Evolutionary conservation across 441 rosid species (phyloP).

Genomic region (Geranium incanum): DNA sequence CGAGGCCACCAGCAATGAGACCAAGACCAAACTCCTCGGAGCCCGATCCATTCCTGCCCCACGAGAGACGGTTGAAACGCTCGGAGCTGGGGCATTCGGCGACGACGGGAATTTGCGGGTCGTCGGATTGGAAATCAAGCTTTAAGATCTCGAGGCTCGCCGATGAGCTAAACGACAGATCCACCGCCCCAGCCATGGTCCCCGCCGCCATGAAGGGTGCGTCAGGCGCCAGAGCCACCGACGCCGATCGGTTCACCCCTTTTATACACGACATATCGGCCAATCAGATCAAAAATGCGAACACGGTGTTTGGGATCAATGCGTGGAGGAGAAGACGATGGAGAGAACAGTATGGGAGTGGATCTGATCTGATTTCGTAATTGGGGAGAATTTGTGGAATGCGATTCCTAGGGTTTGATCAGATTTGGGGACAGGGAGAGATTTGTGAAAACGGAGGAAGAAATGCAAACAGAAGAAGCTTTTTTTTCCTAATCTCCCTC

Average conservation of each 20-base stretch:
- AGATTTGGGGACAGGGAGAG: neutral
- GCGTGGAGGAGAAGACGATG: too few species aligned
- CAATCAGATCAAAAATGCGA: too few species aligned
- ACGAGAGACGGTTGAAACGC: slow-evolving; percentile 29
- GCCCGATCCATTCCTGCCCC: slow-evolving; percentile 73
- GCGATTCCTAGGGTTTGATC: neutral
- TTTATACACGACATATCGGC: slow-evolving; percentile 45
- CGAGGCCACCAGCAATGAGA: slow-evolving; percentile 93
- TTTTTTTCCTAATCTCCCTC: too few species aligned
- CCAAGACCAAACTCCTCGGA: slow-evolving; percentile 73
- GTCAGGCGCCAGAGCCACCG: too few species aligned
- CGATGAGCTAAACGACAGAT: too few species aligned
- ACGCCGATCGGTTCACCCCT: slow-evolving; percentile 35
- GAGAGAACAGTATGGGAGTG: neutral
- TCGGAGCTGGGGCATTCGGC: slow-evolving; percentile 87
- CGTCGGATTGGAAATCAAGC: slow-evolving; percentile 86
- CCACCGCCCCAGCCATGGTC: too few species aligned
- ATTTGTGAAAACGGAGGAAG: neutral
- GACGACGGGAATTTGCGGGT: slow-evolving; percentile 60
- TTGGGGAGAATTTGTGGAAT: too few species aligned
- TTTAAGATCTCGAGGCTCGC: slow-evolving; percentile 72
- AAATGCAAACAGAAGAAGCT: too few species aligned
- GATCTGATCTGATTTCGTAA: neutral
- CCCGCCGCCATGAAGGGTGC: too few species aligned
- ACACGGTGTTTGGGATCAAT: too few species aligned